Evolutionary conservation across 805 yeast species (phyloP).

Genomic region (Wickerhamiella dianesei): DNA sequence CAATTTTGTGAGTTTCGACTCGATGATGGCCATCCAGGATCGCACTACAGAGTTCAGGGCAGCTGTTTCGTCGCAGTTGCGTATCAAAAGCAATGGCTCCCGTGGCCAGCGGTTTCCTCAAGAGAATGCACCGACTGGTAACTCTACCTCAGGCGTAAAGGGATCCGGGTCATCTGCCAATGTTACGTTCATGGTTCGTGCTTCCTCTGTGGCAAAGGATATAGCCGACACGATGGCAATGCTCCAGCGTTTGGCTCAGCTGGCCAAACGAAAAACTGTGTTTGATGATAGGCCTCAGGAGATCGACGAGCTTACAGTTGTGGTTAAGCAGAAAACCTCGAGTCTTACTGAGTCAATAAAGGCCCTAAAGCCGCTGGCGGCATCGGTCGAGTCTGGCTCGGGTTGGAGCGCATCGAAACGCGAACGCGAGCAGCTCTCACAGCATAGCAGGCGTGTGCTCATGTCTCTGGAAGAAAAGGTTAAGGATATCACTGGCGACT

Average conservation of each 20-base stretch:
- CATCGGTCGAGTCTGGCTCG: slow-evolving; percentile 27
- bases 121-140: background rate
- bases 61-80: slow-evolving; percentile 67
- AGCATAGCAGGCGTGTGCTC: slow-evolving; percentile 72
- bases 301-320: slow-evolving; percentile 79
- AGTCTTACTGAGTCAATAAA: slow-evolving; percentile 60
- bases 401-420: slow-evolving; percentile 21
- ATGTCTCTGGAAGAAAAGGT: slow-evolving; percentile 77
- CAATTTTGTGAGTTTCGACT: too few relatives aligned
- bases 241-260: slow-evolving; percentile 61
- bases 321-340: slow-evolving; percentile 70
- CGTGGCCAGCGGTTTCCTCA: slow-evolving; percentile 4
- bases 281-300: slow-evolving; percentile 92
- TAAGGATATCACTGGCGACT: slow-evolving; percentile 83
- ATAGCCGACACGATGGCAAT: slow-evolving; percentile 74
- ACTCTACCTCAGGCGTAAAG: background rate
- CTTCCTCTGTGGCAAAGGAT: slow-evolving; percentile 75
- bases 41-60: slow-evolving; percentile 88
- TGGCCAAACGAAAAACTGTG: slow-evolving; percentile 81
- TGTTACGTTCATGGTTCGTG: slow-evolving; percentile 42
- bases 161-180: slow-evolving; percentile 3
- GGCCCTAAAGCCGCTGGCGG: slow-evolving; percentile 41
- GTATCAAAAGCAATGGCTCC: slow-evolving; percentile 31
- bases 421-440: slow-evolving; percentile 44
- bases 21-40: slow-evolving; percentile 38